Evolutionary conservation across 2,329 filamentous ascomycete genomes (phyloP), one percentile per base, ranked within the genome.

Genomic region (Passalora sequoiae): DNA sequence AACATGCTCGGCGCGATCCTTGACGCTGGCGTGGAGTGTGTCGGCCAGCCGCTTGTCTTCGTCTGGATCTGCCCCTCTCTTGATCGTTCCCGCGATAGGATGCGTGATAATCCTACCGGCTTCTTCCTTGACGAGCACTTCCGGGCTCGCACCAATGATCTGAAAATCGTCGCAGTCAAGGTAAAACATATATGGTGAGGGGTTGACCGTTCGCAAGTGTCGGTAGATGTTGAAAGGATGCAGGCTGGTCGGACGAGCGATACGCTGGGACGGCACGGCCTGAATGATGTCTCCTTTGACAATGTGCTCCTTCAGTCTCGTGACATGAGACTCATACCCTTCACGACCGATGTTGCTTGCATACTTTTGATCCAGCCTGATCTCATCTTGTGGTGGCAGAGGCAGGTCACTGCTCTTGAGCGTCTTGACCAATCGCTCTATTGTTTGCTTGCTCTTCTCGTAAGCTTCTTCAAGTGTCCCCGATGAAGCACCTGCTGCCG

Each of bases 201-300:
- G 92, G 64, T 98, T 98, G 60, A 97, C 86, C n/a, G 88, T 95
- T 50, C 92, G 86, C 27, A 98, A 77, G 64, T 95, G 88, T 42
- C 91, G 82, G 74, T 97, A 98, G 59, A 98, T 86, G 72, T 97
- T 98, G 76, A 97, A 98, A 0, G 92, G 91, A 66, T 98, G 92
- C 31, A 98, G 74, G 43, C 80, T 81, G 2, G 92, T 98, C 10
- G 89, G 89, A 20, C 91, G 80, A 6, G 89, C 83, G 62, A 97
- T 86, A 40, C 92, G 81, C 69, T 98, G 92, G 30, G 89, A 96
- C 1, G 92, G 92, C 12, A 98, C 92, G 1, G 89, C 88, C 66
- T 98, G 92, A 69, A 98, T 97, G 63, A 98, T 97, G 71, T 97
- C 89, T 56, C 92, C 92, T 50, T 79, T 77, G 57, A 80, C 77